These are phyloP conservation scores for Plasmodium fragile DNA, from an alignment of 169 alveolate species.

Conservation along the genomic window DNA sequence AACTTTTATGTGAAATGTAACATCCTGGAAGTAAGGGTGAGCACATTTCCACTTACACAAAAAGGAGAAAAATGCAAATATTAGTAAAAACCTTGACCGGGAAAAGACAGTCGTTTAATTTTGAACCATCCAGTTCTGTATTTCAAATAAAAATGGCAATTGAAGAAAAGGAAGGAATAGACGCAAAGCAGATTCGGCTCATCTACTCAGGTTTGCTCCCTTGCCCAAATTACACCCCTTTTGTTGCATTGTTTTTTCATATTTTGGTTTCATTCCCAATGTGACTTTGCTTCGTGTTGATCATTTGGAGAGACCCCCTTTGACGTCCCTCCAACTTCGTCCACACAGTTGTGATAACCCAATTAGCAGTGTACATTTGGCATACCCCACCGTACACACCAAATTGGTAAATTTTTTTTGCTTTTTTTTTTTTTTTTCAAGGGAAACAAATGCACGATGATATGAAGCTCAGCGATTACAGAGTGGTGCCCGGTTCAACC, in stretches of 20 bases:
- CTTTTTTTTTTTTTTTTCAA: slow-evolving; percentile 22
- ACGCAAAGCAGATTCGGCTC: slow-evolving; percentile 91
- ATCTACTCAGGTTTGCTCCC: slow-evolving; percentile 87
- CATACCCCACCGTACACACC: background rate
- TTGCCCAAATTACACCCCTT: background rate
- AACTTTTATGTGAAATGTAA: slow-evolving; percentile 44
- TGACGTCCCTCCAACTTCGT: background rate
- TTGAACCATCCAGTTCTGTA: slow-evolving; percentile 95
- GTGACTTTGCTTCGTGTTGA: background rate
- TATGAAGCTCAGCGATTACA: slow-evolving; percentile 92
- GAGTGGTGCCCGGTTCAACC: slow-evolving; percentile 95
- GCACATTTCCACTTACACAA: background rate
- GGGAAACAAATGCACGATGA: slow-evolving; percentile 95
- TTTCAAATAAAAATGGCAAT: slow-evolving; percentile 94
- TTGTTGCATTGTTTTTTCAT: background rate
- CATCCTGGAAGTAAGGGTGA: slow-evolving; percentile 2
- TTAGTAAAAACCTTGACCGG: slow-evolving; percentile 95
- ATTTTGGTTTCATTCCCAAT: background rate
- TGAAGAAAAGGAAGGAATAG: slow-evolving; percentile 94
- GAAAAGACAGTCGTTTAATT: slow-evolving; percentile 92
- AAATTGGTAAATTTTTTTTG: background rate
- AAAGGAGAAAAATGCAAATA: slow-evolving; percentile 88
- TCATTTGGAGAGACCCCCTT: background rate
- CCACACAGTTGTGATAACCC: background rate
- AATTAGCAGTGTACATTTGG: background rate